Conservation (phyloP, 2,329 filamentous ascomycete genomes). For the Acephala macrosclerotiorum region DNA sequence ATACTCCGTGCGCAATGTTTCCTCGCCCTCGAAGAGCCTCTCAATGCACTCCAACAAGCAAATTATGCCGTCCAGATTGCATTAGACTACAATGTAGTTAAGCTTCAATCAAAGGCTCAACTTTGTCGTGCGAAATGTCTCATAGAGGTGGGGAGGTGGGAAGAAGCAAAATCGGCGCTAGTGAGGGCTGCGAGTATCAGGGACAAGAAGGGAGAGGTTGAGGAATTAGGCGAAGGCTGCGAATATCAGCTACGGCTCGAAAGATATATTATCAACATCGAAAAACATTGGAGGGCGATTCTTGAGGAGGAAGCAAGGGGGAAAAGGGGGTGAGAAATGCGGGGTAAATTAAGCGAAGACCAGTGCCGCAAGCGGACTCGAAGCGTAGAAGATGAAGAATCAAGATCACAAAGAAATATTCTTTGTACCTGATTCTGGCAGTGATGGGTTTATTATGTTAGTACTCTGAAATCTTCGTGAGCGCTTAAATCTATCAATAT, state of each 20-base stretch:
- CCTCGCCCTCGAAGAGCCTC: not conserved
- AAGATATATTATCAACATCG: not conserved
- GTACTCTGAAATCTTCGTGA: not conserved
- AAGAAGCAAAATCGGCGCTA: slow-evolving; percentile 29
- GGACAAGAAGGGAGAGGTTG: slow-evolving; percentile 12
- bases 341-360: not conserved
- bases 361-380: not conserved
- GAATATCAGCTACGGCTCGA: not conserved
- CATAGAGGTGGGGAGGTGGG: slow-evolving; percentile 26
- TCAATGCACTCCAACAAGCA: slow-evolving; percentile 11
- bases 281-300: not conserved
- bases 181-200: slow-evolving; percentile 31
- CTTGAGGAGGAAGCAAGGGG: slow-evolving; percentile 24
- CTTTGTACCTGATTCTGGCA: not conserved
- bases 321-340: slow-evolving; percentile 13
- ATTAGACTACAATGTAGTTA: not conserved
- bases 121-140: slow-evolving; percentile 29
- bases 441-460: not conserved
- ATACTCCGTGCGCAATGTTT: not conserved
- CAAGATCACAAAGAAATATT: not conserved
- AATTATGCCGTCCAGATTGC: not conserved
- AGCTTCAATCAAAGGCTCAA: slow-evolving; percentile 25
- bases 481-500: not conserved
- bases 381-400: not conserved
- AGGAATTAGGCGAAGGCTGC: not conserved